These are phyloP conservation scores for Aspergillus japonicus DNA, from an alignment of 2,329 filamentous ascomycete genomes.

Conservation along the genomic window DNA sequence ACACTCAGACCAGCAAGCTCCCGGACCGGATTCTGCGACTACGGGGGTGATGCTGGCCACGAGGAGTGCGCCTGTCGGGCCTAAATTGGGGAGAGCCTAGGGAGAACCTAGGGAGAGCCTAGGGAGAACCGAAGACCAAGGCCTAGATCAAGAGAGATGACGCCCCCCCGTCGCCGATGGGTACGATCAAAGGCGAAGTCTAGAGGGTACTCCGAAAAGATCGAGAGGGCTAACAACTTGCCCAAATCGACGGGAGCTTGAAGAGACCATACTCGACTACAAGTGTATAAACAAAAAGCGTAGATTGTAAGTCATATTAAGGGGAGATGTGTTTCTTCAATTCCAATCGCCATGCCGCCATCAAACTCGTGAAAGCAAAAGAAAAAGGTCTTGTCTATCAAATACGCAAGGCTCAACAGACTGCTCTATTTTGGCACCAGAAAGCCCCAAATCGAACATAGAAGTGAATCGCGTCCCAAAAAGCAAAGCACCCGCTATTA, in stretches of 20 bases:
- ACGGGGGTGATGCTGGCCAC: too few relatives aligned
- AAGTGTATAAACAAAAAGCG: neutral
- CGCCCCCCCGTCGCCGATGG: too few relatives aligned
- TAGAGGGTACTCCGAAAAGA: too few relatives aligned
- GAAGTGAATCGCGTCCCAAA: neutral
- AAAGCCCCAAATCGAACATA: slow-evolving; percentile 13
- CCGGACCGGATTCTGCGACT: too few relatives aligned
- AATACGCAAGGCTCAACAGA: slow-evolving; percentile 21
- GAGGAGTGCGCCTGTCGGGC: too few relatives aligned
- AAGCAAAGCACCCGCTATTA: slow-evolving; percentile 15
- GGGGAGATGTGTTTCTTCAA: slow-evolving; percentile 19
- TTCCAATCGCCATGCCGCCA: slow-evolving; percentile 10
- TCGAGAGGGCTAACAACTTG: too few relatives aligned
- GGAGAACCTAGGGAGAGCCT: too few relatives aligned
- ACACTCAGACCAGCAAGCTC: too few relatives aligned
- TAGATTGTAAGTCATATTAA: slow-evolving; percentile 15
- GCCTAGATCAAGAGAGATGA: too few relatives aligned
- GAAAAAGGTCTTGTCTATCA: slow-evolving; percentile 17
- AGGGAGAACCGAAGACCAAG: too few relatives aligned
- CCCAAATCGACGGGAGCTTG: neutral
- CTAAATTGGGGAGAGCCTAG: too few relatives aligned
- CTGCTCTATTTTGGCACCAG: slow-evolving; percentile 20
- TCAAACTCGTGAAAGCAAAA: slow-evolving; percentile 11
- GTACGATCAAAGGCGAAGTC: too few relatives aligned
- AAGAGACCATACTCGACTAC: neutral